A percentile compares a stretch with the other conserved stretches of the same genome.
These are phyloP conservation scores for Candida andamanensis DNA, from an alignment of 805 yeast species.

Conservation along the genomic window DNA sequence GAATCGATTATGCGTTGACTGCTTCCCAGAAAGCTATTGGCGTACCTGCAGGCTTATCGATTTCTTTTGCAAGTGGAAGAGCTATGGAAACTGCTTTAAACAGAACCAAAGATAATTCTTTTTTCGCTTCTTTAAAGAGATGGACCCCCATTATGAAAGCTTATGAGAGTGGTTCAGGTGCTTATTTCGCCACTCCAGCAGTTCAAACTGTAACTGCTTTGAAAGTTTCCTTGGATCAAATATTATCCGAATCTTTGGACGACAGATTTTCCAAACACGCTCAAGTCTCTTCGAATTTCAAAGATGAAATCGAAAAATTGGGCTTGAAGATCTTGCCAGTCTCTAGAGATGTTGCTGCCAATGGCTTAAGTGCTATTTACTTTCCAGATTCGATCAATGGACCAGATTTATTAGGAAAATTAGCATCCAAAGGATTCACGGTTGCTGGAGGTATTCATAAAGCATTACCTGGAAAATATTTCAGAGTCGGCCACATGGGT, in stretches of 20 bases:
- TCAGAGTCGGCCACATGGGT: constrained; percentile 97
- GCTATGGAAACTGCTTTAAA: constrained; percentile 59
- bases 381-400: constrained; percentile 73
- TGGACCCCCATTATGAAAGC: constrained; percentile 89
- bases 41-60: constrained; percentile 86
- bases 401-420: constrained; percentile 52
- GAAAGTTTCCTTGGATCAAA: constrained; percentile 68
- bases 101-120: constrained; percentile 46
- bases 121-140: constrained; percentile 66
- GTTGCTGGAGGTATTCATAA: constrained; percentile 90
- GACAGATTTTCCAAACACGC: constrained; percentile 61
- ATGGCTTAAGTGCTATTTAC: constrained; percentile 82
- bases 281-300: constrained; percentile 59
- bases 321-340: constrained; percentile 71
- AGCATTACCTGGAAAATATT: constrained; percentile 73
- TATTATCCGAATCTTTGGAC: constrained; percentile 51
- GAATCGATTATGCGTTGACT: constrained; percentile 78
- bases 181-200: constrained; percentile 97
- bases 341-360: constrained; percentile 60
- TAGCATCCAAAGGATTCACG: constrained; percentile 65
- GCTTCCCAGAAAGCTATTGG: constrained; percentile 97
- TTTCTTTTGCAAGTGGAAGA: constrained; percentile 69
- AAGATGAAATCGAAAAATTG: constrained; percentile 47
- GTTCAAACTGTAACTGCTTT: constrained; percentile 81
- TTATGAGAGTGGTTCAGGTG: constrained; percentile 72